Conservation (phyloP, 345 rosid species). For the Eucalyptus camaldulensis region DNA sequence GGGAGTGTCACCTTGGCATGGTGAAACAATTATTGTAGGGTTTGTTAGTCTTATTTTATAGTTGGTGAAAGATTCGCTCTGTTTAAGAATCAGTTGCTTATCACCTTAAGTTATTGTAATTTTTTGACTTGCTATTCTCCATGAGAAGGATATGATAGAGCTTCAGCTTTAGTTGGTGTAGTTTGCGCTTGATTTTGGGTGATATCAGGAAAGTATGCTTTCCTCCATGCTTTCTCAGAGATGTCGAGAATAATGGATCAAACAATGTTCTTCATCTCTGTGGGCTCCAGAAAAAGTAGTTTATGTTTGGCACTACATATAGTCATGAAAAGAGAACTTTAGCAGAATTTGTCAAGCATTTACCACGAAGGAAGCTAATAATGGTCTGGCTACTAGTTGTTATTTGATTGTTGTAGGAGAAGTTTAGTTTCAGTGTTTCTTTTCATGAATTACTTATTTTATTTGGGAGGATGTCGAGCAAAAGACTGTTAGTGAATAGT, state of each 20-base stretch:
- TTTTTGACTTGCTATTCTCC: not conserved
- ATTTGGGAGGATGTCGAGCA: not conserved
- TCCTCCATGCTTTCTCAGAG: not conserved
- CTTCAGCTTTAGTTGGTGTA: not conserved
- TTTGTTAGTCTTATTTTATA: not conserved
- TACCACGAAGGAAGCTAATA: not conserved
- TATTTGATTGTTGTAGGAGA: not conserved
- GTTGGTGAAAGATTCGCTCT: not conserved
- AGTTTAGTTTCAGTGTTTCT: not conserved
- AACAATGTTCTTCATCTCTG: not conserved
- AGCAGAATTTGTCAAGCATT: not conserved
- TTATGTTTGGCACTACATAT: not conserved
- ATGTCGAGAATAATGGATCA: not conserved
- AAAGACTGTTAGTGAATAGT: not conserved
- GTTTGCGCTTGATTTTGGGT: not conserved
- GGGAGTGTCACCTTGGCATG: not conserved
- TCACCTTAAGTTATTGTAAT: not conserved
- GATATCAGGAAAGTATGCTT: not conserved
- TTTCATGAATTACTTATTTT: not conserved
- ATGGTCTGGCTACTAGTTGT: not conserved
- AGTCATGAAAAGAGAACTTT: not conserved
- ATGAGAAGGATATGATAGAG: not conserved
- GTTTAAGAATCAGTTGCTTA: not conserved
- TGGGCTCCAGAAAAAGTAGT: not conserved
- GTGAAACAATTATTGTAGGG: not conserved